Evolutionary conservation across 441 rosid species (phyloP), one percentile per base, ranked within the genome.

Genomic region (Biscutella laevigata): DNA sequence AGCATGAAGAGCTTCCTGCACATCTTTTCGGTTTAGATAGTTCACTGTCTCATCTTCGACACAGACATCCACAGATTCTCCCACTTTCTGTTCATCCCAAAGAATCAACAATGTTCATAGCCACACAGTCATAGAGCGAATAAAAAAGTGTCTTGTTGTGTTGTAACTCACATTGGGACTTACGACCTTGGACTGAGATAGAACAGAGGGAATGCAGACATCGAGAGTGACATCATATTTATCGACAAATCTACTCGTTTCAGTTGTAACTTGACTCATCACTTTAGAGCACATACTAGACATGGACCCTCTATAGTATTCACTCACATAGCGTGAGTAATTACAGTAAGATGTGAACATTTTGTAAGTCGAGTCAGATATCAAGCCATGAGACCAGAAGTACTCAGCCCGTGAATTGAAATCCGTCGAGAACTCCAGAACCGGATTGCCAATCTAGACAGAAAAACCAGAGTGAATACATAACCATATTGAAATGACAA

Each of bases 211-310:
- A 69, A 88, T 79, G 59, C 96, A 92, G 43, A 92, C 95, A 55
- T 92, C 98, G 8, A 92, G 95, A 5, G 94, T 92, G 28, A 92
- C 98, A 66, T 92, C 98, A 58, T 92, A 92, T 55, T 88, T 88
- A 67, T 92, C 95, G 2, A 92, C 96, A 55, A 88, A 92, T 59
- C 85, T 76, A 67, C 98, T 88, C 1, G 94, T 92, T 75, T 92
- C 98, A 47, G 62, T 77, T 38, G 69, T 79, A 54, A 86, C 96
- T 70, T 80, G 88, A 24, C 79, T 71, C 88, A 86, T 83, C 63
- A 92, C 98, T 74, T 70, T 79, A 11, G 94, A 72, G 64, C 98
- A 92, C 7, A 70, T 60, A 30, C 89, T 75, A 64, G 96, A 86
- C 70, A 92, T 75, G 14, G 77, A 70, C 20, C 83, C 95, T 68